Conservation (phyloP, 495 filamentous ascomycete genomes). For the Clavariopsis aquatica region DNA sequence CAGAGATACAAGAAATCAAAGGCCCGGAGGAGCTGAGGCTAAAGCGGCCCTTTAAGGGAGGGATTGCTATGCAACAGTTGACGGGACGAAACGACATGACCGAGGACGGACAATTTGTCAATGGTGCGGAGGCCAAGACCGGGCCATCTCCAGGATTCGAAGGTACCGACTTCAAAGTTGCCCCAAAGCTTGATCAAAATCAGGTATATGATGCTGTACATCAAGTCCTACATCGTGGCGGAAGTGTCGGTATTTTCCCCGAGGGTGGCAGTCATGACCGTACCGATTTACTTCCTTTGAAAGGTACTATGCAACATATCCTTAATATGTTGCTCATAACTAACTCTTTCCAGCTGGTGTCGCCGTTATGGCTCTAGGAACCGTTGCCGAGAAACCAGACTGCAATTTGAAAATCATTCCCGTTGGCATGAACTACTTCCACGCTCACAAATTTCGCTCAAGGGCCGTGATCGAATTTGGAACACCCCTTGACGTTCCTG, state of each 20-base stretch:
- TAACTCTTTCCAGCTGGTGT: constrained; percentile 71
- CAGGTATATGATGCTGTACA: constrained; percentile 94
- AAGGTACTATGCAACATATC: constrained; percentile 54
- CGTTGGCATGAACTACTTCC: constrained; percentile 99
- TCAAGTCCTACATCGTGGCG: constrained; percentile 72
- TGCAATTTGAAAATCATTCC: constrained; percentile 98
- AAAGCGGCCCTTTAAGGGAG: constrained; percentile 81
- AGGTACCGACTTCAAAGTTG: constrained; percentile 80
- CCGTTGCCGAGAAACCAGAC: constrained; percentile 81
- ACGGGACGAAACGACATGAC: constrained; percentile 73
- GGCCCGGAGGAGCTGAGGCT: constrained; percentile 79
- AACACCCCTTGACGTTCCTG: constrained; percentile 76
- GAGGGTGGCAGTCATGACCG: constrained; percentile 98
- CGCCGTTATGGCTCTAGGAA: constrained; percentile 95
- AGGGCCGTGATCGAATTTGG: constrained; percentile 97
- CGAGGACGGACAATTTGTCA: constrained; percentile 56
- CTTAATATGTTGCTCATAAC: neutral
- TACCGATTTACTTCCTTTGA: constrained; percentile 87
- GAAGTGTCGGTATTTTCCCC: constrained; percentile 95
- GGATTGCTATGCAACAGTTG: constrained; percentile 69
- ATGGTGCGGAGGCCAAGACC: constrained; percentile 31
- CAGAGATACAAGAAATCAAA: constrained; percentile 76
- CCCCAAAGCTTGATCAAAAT: constrained; percentile 92
- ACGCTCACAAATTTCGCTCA: constrained; percentile 97
- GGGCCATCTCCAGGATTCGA: constrained; percentile 54